phyloP scores from a whole-genome alignment of 148 eudicot species.

The Heliosperma pusillum region DNA sequence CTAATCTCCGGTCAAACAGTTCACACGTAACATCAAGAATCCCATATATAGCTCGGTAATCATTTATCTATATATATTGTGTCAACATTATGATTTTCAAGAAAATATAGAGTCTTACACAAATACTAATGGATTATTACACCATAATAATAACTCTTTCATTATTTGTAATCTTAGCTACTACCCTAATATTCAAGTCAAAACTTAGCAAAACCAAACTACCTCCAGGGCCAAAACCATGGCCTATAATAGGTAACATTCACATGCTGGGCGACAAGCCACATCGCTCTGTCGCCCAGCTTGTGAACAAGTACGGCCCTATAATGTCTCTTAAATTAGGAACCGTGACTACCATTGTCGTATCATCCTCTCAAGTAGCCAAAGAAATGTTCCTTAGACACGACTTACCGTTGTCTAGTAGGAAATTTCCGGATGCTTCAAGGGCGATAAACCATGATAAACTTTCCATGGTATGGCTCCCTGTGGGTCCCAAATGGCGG shows the following conservation, averaged over 20 bases:
- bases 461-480: slow-evolving; percentile 26
- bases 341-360: slow-evolving; percentile 26
- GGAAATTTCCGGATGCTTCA: not conserved
- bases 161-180: not conserved
- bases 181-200: not conserved
- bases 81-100: too few species aligned
- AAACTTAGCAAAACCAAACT: slow-evolving; percentile 6
- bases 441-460: slow-evolving; percentile 6
- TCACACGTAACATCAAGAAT: too few species aligned
- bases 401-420: slow-evolving; percentile 27
- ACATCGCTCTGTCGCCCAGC: slow-evolving; percentile 29
- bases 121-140: not conserved
- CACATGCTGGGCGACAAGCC: slow-evolving; percentile 32
- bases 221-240: slow-evolving; percentile 40
- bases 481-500: slow-evolving; percentile 28
- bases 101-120: too few species aligned
- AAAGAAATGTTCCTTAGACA: slow-evolving; percentile 25
- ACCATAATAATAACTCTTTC: not conserved
- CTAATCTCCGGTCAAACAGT: too few species aligned
- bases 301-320: slow-evolving; percentile 37
- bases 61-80: too few species aligned
- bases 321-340: slow-evolving; percentile 45
- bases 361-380: slow-evolving; percentile 35
- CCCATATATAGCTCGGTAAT: too few species aligned
- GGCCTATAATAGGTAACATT: slow-evolving; percentile 43